These are phyloP conservation scores for Gymnopilus dilepis DNA, from an alignment of 768 basidiomycete species.

Conservation along the genomic window DNA sequence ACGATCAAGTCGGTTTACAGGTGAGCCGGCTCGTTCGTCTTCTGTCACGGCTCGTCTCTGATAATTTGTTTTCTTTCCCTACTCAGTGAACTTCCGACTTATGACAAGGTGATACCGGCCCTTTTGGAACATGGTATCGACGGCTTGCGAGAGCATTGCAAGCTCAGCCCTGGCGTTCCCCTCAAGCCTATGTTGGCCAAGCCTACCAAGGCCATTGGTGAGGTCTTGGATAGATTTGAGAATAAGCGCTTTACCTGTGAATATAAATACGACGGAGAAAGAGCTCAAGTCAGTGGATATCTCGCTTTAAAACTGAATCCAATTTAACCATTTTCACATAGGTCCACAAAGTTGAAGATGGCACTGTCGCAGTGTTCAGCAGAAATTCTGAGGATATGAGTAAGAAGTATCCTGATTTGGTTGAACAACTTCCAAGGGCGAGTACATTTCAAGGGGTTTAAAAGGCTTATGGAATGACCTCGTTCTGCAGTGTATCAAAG, in stretches of 20 bases:
- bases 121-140: constrained; percentile 80
- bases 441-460: constrained; percentile 19
- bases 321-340: constrained; percentile 30
- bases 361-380: constrained; percentile 89
- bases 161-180: constrained; percentile 93
- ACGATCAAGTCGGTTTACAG: constrained; percentile 93
- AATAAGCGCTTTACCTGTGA: constrained; percentile 96
- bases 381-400: constrained; percentile 99
- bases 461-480: not conserved
- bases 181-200: constrained; percentile 99
- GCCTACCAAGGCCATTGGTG: constrained; percentile 97
- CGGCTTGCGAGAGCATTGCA: constrained; percentile 74
- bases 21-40: constrained; percentile 43
- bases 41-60: constrained; percentile 8
- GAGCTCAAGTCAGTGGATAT: constrained; percentile 74
- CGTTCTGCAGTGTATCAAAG: constrained; percentile 76
- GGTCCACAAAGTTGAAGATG: constrained; percentile 86
- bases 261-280: constrained; percentile 99
- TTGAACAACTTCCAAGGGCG: constrained; percentile 89
- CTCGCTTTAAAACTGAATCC: not conserved
- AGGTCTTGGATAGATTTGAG: constrained; percentile 97
- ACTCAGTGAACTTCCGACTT: constrained; percentile 93
- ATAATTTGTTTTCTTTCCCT: not conserved
- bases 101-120: constrained; percentile 91
- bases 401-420: constrained; percentile 98